Conservation (phyloP, 495 filamentous ascomycete species). For the Hypoxylon rickii region DNA sequence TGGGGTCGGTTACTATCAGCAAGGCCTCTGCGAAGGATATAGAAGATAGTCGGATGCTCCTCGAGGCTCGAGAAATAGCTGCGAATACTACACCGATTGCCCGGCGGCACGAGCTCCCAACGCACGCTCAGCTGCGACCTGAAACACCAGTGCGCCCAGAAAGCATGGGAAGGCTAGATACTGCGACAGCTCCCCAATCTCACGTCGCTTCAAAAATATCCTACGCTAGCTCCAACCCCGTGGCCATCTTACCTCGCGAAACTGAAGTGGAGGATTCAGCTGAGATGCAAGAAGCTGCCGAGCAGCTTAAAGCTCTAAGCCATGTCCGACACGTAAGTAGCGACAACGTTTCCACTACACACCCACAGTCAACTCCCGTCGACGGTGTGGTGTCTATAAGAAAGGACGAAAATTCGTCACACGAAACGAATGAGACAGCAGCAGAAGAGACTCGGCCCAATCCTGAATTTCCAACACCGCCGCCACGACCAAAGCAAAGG, state of each 20-base stretch:
- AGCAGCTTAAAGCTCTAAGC: conserved; percentile 62
- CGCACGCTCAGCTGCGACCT: conserved; percentile 34
- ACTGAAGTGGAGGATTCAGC: conserved; percentile 60
- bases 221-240: conserved; percentile 29
- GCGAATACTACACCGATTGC: conserved; percentile 35
- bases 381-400: conserved; percentile 22
- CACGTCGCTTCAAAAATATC: conserved; percentile 19
- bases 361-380: conserved; percentile 18
- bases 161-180: conserved; percentile 31
- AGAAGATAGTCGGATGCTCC: conserved; percentile 54
- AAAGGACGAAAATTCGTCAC: conserved; percentile 49
- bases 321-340: conserved; percentile 56
- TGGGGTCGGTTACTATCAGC: conserved; percentile 46
- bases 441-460: conserved; percentile 45
- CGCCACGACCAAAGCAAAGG: conserved; percentile 48
- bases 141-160: conserved; percentile 42
- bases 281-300: conserved; percentile 63
- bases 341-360: conserved; percentile 39
- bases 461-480: conserved; percentile 48
- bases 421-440: conserved; percentile 45
- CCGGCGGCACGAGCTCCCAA: conserved; percentile 33
- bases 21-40: conserved; percentile 49
- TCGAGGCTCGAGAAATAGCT: conserved; percentile 48
- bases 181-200: conserved; percentile 25
- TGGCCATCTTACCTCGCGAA: conserved; percentile 39